Evolutionary conservation across 2,329 filamentous ascomycete species (phyloP).

Genomic region (Cordyceps javanica): DNA sequence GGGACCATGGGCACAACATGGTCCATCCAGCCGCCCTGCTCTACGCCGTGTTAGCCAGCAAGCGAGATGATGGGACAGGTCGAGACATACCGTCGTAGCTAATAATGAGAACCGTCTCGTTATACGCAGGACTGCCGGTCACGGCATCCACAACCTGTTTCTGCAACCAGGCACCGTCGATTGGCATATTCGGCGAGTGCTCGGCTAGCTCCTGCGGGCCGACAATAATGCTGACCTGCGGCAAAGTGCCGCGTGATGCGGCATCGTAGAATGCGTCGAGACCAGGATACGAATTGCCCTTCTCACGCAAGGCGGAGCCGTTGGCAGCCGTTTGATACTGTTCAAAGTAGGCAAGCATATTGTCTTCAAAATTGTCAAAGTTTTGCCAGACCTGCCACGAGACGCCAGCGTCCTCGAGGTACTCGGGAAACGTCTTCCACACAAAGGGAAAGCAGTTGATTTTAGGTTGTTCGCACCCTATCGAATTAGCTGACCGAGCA

Average conservation of each 20-base stretch:
- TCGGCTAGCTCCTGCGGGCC: slow-evolving; percentile 50
- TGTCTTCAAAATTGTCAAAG: slow-evolving; percentile 46
- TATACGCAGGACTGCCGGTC: slow-evolving; percentile 40
- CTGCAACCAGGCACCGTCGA: slow-evolving; percentile 50
- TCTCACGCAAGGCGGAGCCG: slow-evolving; percentile 33
- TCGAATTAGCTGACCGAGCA: neutral
- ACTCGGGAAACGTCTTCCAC: slow-evolving; percentile 45
- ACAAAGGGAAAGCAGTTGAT: slow-evolving; percentile 46
- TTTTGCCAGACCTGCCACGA: slow-evolving; percentile 46
- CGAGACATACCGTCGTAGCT: slow-evolving; percentile 35
- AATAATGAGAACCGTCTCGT: slow-evolving; percentile 43
- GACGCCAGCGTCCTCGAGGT: slow-evolving; percentile 40
- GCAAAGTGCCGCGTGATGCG: slow-evolving; percentile 42
- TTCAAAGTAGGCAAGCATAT: slow-evolving; percentile 45
- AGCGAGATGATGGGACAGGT: neutral
- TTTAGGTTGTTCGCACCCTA: slow-evolving; percentile 31
- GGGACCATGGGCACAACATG: slow-evolving; percentile 44
- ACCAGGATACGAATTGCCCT: slow-evolving; percentile 39
- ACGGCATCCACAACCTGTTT: slow-evolving; percentile 46
- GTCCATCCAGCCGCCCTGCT: slow-evolving; percentile 48
- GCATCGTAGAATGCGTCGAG: slow-evolving; percentile 42
- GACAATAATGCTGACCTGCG: slow-evolving; percentile 45
- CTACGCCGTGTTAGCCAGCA: slow-evolving; percentile 14
- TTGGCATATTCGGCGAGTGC: slow-evolving; percentile 45
- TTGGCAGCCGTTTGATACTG: slow-evolving; percentile 39